Conservation (phyloP, 2,329 filamentous ascomycete species). For the Ophiostoma australiae region DNA sequence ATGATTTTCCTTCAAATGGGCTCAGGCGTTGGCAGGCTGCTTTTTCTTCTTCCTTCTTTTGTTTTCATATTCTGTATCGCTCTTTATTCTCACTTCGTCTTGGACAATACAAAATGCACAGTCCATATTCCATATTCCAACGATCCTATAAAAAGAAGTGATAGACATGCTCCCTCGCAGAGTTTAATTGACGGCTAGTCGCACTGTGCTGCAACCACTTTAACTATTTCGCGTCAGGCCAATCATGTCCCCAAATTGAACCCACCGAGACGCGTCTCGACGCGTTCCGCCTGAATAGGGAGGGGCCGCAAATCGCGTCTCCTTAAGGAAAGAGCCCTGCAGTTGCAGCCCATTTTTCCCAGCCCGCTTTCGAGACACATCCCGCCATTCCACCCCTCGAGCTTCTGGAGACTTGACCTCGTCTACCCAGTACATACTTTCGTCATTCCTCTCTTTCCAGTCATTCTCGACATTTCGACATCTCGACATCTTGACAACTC, state of each 20-base stretch:
- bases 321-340: background rate
- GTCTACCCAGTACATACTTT: background rate
- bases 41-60: background rate
- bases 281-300: conserved; percentile 25
- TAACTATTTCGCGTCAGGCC: conserved; percentile 25
- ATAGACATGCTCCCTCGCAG: background rate
- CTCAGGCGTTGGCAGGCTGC: conserved; percentile 17
- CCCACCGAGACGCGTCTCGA: conserved; percentile 27
- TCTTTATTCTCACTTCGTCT: background rate
- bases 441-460: background rate
- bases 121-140: background rate
- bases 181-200: conserved; percentile 3
- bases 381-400: conserved; percentile 15
- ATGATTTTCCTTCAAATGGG: background rate
- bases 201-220: conserved; percentile 28
- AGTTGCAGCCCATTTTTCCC: conserved; percentile 12
- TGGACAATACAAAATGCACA: background rate
- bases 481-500: background rate
- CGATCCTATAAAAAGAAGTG: background rate
- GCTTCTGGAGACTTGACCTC: conserved; percentile 2
- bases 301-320: conserved; percentile 20
- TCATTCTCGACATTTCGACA: background rate
- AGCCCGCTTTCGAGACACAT: conserved; percentile 16
- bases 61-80: background rate
- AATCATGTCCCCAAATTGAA: conserved; percentile 12